Evolutionary conservation across 441 rosid genomes (phyloP).

Genomic region (Gossypium laxum): DNA sequence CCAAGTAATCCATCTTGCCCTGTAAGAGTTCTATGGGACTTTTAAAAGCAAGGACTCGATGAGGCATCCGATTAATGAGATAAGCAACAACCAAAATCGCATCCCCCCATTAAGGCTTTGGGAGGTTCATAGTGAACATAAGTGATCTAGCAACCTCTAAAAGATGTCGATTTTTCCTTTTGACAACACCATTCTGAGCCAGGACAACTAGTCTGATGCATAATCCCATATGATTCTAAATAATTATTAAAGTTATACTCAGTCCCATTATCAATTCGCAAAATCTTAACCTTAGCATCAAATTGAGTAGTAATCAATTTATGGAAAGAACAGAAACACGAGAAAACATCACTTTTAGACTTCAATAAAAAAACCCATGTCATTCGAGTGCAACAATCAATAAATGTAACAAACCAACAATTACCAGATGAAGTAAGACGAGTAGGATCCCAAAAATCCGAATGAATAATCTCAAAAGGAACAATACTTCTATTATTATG

Average conservation of each 20-base stretch:
- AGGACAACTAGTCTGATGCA: background rate
- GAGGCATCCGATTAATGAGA: background rate
- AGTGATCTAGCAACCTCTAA: background rate
- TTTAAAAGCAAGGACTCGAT: background rate
- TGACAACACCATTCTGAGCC: background rate
- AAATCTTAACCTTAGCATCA: background rate
- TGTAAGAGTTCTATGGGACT: background rate
- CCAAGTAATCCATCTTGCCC: background rate
- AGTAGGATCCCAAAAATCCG: background rate
- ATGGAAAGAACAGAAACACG: background rate
- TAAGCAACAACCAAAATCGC: background rate
- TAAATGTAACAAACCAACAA: background rate
- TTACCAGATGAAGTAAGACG: background rate
- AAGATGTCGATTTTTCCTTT: background rate
- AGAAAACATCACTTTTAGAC: background rate
- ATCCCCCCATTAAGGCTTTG: background rate
- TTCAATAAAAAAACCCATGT: background rate
- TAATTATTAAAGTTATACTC: background rate
- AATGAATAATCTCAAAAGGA: background rate
- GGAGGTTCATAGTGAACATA: background rate
- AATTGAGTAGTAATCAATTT: background rate
- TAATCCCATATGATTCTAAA: background rate
- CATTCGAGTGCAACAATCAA: background rate
- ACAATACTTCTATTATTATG: background rate
- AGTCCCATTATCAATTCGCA: background rate